Evolutionary conservation across 228 moss, liverwort and hornwort species (phyloP).

Genomic region (Sphagnum magellanicum): DNA sequence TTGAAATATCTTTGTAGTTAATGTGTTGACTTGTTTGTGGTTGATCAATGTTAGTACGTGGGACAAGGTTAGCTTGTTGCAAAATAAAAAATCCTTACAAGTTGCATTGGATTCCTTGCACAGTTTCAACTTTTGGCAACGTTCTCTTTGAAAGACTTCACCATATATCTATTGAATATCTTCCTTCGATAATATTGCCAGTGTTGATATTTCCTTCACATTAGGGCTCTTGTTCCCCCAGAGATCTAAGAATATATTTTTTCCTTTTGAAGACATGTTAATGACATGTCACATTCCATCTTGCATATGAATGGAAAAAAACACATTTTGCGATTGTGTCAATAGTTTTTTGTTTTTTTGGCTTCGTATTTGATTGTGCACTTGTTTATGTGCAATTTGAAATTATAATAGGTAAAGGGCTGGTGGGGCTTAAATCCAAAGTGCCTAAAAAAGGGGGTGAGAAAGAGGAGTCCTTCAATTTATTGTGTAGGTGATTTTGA

Average conservation of each 20-base stretch:
- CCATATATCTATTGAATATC: conserved; percentile 68
- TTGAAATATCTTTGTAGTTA: no score
- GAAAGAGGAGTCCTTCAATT: conserved; percentile 68
- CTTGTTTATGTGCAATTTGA: conserved; percentile 50
- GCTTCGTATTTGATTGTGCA: no score
- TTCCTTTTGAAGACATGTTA: no score
- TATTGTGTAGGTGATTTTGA: conserved; percentile 74
- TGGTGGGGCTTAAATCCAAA: conserved; percentile 83
- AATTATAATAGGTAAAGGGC: conserved; percentile 69
- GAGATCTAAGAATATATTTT: no score
- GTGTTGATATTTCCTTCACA: no score
- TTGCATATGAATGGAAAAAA: no score
- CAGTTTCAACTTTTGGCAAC: conserved; percentile 45
- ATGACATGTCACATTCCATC: no score
- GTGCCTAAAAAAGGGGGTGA: conserved; percentile 75
- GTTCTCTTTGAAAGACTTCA: conserved; percentile 61
- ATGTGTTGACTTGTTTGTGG: no score
- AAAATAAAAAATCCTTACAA: conserved; percentile 50
- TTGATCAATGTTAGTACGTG: neutral
- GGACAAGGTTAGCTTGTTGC: conserved; percentile 64
- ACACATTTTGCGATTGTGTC: no score
- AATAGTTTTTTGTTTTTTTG: neutral
- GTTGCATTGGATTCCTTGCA: conserved; percentile 79
- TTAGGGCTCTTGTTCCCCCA: no score
- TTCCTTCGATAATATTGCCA: conserved; percentile 45